phyloP scores from a whole-genome alignment of 23 red algal species.

The Gracilariopsis chorda region DNA sequence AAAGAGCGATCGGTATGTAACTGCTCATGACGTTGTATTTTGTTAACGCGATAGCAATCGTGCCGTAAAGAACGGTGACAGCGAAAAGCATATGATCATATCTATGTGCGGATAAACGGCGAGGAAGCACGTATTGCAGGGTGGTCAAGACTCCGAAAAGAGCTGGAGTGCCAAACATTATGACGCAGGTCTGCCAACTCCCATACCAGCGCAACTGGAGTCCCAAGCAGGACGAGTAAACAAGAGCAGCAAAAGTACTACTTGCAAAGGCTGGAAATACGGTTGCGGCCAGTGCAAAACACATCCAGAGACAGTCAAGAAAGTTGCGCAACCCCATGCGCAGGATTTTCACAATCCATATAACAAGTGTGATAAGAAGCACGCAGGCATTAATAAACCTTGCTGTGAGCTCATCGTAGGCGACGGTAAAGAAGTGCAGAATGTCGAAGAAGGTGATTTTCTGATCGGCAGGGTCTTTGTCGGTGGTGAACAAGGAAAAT shows the following conservation, averaged over 20 bases:
- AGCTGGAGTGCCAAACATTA: conserved; percentile 35
- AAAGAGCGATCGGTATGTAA: conserved; percentile 20
- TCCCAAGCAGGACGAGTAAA: not conserved
- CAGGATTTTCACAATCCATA: conserved; percentile 27
- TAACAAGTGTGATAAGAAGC: not conserved
- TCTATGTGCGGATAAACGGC: not conserved
- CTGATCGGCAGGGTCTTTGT: not conserved
- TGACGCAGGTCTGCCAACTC: not conserved
- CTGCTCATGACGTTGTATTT: conserved; percentile 36
- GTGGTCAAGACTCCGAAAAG: conserved; percentile 35
- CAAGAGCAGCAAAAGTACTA: conserved; percentile 40
- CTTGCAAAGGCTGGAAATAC: conserved; percentile 12
- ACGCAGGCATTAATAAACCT: conserved; percentile 11
- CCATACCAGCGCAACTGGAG: conserved; percentile 29
- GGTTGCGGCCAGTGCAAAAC: not conserved
- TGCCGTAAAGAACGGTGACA: not conserved
- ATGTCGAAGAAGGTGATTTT: conserved; percentile 51
- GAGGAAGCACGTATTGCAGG: not conserved
- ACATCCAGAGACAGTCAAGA: conserved; percentile 11
- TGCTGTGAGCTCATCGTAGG: not conserved
- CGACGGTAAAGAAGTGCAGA: conserved; percentile 2
- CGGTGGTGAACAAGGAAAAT: not conserved
- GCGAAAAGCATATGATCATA: conserved; percentile 59
- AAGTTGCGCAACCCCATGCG: not conserved
- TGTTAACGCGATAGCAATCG: not conserved